Conservation (phyloP, 495 filamentous ascomycete genomes). For the Amorphotheca resinae region DNA sequence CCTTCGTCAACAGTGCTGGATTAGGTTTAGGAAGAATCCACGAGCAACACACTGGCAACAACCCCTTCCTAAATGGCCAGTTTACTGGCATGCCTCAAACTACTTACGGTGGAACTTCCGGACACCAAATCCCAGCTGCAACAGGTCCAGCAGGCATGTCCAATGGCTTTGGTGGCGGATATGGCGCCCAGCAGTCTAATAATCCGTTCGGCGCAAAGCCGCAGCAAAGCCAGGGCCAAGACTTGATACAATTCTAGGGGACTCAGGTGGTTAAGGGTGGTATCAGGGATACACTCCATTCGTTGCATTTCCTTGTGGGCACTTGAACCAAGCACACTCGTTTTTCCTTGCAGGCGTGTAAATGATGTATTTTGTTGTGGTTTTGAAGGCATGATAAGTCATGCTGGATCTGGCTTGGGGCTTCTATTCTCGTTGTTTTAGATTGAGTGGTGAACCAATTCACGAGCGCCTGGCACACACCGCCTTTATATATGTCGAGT, state of each 20-base stretch:
- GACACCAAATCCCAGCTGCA: slow-evolving; percentile 55
- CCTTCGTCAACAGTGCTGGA: slow-evolving; percentile 91
- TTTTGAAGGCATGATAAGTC: slow-evolving; percentile 7
- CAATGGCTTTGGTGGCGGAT: slow-evolving; percentile 19
- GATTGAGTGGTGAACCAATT: slow-evolving; percentile 16
- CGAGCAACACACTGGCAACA: slow-evolving; percentile 70
- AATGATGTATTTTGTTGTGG: slow-evolving; percentile 12
- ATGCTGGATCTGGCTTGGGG: slow-evolving; percentile 6
- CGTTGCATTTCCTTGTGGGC: slow-evolving; percentile 1
- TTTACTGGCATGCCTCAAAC: slow-evolving; percentile 68
- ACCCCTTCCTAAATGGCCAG: slow-evolving; percentile 76
- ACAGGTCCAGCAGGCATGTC: slow-evolving; percentile 56
- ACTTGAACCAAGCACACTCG: slow-evolving; percentile 4
- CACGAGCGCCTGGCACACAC: slow-evolving; percentile 12
- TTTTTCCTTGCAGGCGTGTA: slow-evolving; percentile 12
- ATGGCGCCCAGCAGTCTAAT: slow-evolving; percentile 39
- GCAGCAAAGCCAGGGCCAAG: slow-evolving; percentile 55
- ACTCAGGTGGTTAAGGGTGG: not conserved
- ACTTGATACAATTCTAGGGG: slow-evolving; percentile 80
- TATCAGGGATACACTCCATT: too few species aligned
- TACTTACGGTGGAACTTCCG: slow-evolving; percentile 28
- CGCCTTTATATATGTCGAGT: not conserved
- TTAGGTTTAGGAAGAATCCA: slow-evolving; percentile 56
- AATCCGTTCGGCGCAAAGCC: slow-evolving; percentile 63
- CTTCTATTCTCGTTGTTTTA: slow-evolving; percentile 9